Percentiles rank a stretch among this genome's conserved stretches.
Conservation (phyloP, 2,329 filamentous ascomycete species). For the Xylariaceae sp. region DNA sequence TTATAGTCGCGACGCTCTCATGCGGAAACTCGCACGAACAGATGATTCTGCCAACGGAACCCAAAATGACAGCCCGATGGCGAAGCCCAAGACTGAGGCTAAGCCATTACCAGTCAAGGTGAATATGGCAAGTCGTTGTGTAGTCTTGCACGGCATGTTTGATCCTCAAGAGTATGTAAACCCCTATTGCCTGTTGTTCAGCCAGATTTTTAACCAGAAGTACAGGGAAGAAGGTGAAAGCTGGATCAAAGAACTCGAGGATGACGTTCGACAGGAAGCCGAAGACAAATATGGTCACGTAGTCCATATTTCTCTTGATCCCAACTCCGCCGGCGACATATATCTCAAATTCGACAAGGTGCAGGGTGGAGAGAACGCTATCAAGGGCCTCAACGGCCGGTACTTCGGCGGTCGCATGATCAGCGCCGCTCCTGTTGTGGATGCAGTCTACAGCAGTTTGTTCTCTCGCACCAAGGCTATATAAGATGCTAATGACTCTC, state of each 20-base stretch:
- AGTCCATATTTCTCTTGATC: constrained; percentile 92
- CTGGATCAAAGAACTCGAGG: constrained; percentile 92
- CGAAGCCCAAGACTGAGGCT: constrained; percentile 74
- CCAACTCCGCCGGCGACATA: constrained; percentile 91
- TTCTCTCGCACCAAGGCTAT: constrained; percentile 84
- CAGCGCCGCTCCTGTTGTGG: constrained; percentile 91
- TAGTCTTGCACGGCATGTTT: constrained; percentile 94
- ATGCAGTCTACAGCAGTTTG: constrained; percentile 97
- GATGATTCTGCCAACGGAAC: constrained; percentile 69
- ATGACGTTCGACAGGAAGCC: constrained; percentile 89
- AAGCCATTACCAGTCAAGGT: constrained; percentile 80
- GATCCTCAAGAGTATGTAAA: constrained; percentile 80
- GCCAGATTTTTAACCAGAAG: constrained; percentile 31
- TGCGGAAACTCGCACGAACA: constrained; percentile 96
- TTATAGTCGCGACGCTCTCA: constrained; percentile 96
- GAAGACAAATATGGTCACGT: constrained; percentile 95
- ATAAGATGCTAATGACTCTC: constrained; percentile 55
- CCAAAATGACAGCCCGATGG: constrained; percentile 66
- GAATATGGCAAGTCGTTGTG: constrained; percentile 88
- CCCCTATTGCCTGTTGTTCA: neutral
- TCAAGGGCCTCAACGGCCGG: constrained; percentile 94
- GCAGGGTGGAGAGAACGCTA: constrained; percentile 91
- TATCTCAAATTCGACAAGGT: constrained; percentile 98
- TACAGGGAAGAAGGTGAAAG: constrained; percentile 75
- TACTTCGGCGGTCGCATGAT: constrained; percentile 93